Evolutionary conservation across 495 filamentous ascomycete species (phyloP).

Genomic region (Penicillium parvum): DNA sequence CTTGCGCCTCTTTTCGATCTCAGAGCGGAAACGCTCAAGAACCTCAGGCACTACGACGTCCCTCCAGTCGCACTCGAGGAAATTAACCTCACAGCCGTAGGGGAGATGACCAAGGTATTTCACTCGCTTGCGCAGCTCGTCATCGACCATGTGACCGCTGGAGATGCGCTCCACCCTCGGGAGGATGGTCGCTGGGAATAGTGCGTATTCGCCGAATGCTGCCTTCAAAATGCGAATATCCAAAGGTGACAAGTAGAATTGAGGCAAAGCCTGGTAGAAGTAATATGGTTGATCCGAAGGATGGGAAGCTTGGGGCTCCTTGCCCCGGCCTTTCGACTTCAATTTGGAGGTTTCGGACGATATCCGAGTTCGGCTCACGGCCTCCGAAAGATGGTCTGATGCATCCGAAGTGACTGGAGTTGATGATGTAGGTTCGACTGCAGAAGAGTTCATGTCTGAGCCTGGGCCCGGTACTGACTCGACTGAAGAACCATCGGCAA

Average conservation of each 20-base stretch:
- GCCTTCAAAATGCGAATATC: conserved; percentile 94
- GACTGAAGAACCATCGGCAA: conserved; percentile 36
- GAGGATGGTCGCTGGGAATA: conserved; percentile 84
- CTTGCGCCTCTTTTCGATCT: conserved; percentile 75
- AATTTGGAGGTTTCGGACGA: conserved; percentile 15
- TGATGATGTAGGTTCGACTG: conserved; percentile 1
- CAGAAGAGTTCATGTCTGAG: conserved; percentile 2
- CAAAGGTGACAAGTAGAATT: conserved; percentile 88
- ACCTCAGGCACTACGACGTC: conserved; percentile 77
- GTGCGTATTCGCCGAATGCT: conserved; percentile 76
- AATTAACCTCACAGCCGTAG: conserved; percentile 86
- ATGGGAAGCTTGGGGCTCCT: conserved; percentile 26
- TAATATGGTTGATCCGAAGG: conserved; percentile 52
- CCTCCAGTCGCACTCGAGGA: conserved; percentile 96
- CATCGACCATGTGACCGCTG: conserved; percentile 85
- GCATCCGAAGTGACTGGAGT: conserved; percentile 18
- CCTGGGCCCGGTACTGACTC: conserved; percentile 10
- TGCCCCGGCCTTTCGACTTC: conserved; percentile 21
- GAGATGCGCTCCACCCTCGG: conserved; percentile 90
- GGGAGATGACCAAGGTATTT: conserved; percentile 93
- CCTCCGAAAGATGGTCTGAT: conserved; percentile 25
- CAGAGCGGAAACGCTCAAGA: conserved; percentile 64
- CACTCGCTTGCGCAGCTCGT: conserved; percentile 76
- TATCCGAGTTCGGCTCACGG: conserved; percentile 24
- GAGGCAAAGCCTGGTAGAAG: conserved; percentile 86